Evolutionary conservation across 202 grass and related monocot species (phyloP).

Genomic region (Carex arenaria): DNA sequence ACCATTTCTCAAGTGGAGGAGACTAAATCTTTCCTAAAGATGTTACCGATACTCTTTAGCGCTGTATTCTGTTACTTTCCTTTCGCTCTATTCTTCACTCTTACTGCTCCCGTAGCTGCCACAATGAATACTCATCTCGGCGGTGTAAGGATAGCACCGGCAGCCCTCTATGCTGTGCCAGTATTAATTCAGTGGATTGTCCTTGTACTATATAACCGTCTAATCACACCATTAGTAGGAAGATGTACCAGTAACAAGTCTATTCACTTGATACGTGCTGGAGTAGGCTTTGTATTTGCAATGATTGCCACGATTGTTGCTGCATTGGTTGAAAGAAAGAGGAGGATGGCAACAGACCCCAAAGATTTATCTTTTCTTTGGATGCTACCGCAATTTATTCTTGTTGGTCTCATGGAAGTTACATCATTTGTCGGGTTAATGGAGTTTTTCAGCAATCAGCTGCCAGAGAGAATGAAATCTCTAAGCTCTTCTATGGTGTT

Average conservation of each 20-base stretch:
- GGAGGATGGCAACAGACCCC: slow-evolving; percentile 26
- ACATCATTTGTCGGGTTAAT: slow-evolving; percentile 60
- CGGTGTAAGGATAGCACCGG: slow-evolving; percentile 49
- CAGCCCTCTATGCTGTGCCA: slow-evolving; percentile 57
- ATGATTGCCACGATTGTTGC: slow-evolving; percentile 32
- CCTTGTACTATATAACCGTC: slow-evolving; percentile 49
- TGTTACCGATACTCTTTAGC: slow-evolving; percentile 70
- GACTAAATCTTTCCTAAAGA: slow-evolving; percentile 53
- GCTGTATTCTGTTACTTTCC: slow-evolving; percentile 50
- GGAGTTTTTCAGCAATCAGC: slow-evolving; percentile 71
- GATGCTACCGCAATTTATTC: slow-evolving; percentile 43
- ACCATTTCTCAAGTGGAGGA: slow-evolving; percentile 61
- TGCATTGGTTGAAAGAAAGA: slow-evolving; percentile 48
- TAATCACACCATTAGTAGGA: slow-evolving; percentile 41
- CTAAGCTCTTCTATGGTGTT: slow-evolving; percentile 49
- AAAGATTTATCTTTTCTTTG: slow-evolving; percentile 56
- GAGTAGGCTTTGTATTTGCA: slow-evolving; percentile 47
- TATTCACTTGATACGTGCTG: slow-evolving; percentile 47
- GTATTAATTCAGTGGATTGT: slow-evolving; percentile 51
- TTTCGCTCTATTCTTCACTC: slow-evolving; percentile 40
- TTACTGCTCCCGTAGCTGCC: slow-evolving; percentile 61
- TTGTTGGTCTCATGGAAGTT: slow-evolving; percentile 46
- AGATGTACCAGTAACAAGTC: slow-evolving; percentile 36
- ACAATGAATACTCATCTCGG: slow-evolving; percentile 65
- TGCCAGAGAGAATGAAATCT: slow-evolving; percentile 46